Percentiles rank a stretch among this genome's conserved stretches.
Conservation (phyloP, 2,329 filamentous ascomycete species). For the Venturia asperata region DNA sequence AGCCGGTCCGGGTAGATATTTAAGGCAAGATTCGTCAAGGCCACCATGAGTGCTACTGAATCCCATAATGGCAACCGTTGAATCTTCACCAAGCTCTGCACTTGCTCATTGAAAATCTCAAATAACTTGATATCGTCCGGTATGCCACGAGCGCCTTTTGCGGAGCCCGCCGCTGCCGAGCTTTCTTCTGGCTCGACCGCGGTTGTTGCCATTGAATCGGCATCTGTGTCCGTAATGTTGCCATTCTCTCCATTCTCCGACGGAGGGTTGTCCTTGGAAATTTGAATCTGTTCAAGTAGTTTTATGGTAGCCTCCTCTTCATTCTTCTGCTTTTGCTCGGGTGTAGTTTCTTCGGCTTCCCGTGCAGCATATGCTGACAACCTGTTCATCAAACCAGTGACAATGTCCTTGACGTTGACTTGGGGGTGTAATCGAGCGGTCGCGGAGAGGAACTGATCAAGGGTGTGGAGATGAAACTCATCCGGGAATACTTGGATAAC, state of each 20-base stretch:
- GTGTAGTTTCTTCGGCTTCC: constrained; percentile 65
- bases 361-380: constrained; percentile 90
- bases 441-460: constrained; percentile 89
- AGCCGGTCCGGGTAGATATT: constrained; percentile 91
- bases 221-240: constrained; percentile 23
- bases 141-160: constrained; percentile 47
- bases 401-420: constrained; percentile 95
- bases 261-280: constrained; percentile 51
- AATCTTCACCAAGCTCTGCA: constrained; percentile 84
- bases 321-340: constrained; percentile 64
- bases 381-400: constrained; percentile 95
- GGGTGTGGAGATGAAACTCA: constrained; percentile 93
- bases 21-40: constrained; percentile 83
- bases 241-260: constrained; percentile 34
- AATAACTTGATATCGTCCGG: constrained; percentile 80
- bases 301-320: constrained; percentile 78
- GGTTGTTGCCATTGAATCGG: constrained; percentile 24
- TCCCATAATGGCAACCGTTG: constrained; percentile 90
- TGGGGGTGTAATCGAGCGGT: constrained; percentile 90
- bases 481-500: constrained; percentile 99
- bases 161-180: constrained; percentile 30
- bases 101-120: constrained; percentile 95
- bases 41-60: constrained; percentile 89
- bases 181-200: constrained; percentile 18
- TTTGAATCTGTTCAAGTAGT: constrained; percentile 68